A percentile compares a stretch with the other conserved stretches of the same genome.
Conservation (phyloP, 768 basidiomycete species). For the Hygrophoropsis aurantiaca region DNA sequence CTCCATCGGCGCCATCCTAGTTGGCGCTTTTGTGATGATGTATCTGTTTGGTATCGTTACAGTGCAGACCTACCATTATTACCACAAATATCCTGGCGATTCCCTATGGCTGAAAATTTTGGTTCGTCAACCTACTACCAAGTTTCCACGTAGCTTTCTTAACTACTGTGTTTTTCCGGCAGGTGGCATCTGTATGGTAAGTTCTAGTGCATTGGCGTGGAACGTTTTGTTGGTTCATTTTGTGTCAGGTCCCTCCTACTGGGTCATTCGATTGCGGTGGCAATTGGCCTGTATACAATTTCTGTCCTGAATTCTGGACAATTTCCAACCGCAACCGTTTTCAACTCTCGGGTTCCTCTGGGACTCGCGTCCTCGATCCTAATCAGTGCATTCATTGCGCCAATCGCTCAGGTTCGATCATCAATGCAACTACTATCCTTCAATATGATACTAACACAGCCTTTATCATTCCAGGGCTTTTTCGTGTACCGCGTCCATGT, state of each 20-base stretch:
- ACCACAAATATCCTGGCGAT: constrained; percentile 18
- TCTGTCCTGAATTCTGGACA: constrained; percentile 22
- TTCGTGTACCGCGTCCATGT: constrained; percentile 22
- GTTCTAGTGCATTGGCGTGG: too few species aligned
- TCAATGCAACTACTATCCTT: constrained; percentile 4
- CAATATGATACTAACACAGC: too few species aligned
- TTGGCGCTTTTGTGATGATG: constrained; percentile 2
- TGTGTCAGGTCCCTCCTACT: constrained; percentile 13
- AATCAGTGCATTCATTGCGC: constrained; percentile 25
- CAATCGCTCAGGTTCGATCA: constrained; percentile 17
- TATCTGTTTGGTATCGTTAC: constrained; percentile 8
- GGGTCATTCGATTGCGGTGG: constrained; percentile 19
- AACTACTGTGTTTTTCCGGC: too few species aligned
- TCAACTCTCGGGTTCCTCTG: constrained; percentile 9
- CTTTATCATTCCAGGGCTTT: constrained; percentile 16
- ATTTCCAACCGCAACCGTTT: constrained; percentile 9
- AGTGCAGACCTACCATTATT: constrained; percentile 22
- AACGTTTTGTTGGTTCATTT: too few species aligned
- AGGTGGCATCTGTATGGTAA: constrained; percentile 6
- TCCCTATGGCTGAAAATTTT: constrained; percentile 14
- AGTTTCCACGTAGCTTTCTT: constrained; percentile 2
- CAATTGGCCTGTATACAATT: constrained; percentile 19
- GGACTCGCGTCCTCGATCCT: constrained; percentile 17
- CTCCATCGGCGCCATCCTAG: constrained; percentile 4
- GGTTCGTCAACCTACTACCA: constrained; percentile 12